Conservation (phyloP, 2,329 filamentous ascomycete genomes). For the Plenodomus biglobosus region DNA sequence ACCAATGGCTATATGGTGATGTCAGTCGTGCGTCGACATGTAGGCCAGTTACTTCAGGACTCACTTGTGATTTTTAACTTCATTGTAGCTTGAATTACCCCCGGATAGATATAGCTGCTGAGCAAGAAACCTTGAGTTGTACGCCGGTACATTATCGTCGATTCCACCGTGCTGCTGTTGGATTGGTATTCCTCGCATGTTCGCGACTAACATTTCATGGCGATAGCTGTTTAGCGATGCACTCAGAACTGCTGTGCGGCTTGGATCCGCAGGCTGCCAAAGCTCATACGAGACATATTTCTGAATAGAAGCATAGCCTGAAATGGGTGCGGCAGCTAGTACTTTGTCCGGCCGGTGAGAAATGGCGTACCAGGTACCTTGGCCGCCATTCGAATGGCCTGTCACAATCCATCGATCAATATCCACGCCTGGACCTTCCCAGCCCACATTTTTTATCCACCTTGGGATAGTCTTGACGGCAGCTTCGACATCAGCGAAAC, state of each 20-base stretch:
- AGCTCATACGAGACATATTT: conserved; percentile 61
- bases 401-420: conserved; percentile 54
- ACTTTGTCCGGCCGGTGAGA: conserved; percentile 60
- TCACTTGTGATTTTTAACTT: conserved; percentile 47
- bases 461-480: conserved; percentile 52
- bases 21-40: not conserved
- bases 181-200: conserved; percentile 55
- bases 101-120: conserved; percentile 51
- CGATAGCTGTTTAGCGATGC: conserved; percentile 55
- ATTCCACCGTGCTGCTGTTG: conserved; percentile 58
- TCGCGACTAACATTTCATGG: conserved; percentile 57
- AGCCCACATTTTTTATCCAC: conserved; percentile 54
- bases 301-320: conserved; percentile 61
- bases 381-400: conserved; percentile 63
- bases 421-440: conserved; percentile 53
- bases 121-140: conserved; percentile 58
- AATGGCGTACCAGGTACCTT: conserved; percentile 60
- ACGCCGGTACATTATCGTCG: conserved; percentile 62
- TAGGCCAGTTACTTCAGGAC: conserved; percentile 28
- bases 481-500: conserved; percentile 58
- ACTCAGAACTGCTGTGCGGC: conserved; percentile 51
- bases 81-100: conserved; percentile 51
- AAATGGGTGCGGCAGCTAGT: conserved; percentile 59
- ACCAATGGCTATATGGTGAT: not conserved
- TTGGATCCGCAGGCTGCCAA: conserved; percentile 59